Evolutionary conservation across 2,329 filamentous ascomycete genomes (phyloP).

Genomic region (Penicillium sp.): DNA sequence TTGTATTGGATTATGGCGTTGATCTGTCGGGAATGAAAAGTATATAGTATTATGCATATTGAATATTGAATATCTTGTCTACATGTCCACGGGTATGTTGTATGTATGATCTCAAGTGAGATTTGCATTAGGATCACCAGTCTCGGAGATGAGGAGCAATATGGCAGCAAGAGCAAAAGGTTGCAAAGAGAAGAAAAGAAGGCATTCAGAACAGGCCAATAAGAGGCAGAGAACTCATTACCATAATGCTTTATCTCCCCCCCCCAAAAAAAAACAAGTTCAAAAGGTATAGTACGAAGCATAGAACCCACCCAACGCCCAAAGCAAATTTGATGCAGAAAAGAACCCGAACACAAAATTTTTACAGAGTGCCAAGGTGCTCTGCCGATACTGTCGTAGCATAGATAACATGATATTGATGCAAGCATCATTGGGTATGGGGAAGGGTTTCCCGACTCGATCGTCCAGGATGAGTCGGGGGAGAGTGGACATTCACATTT

Average conservation of each 20-base stretch:
- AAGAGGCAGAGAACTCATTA: constrained; percentile 16
- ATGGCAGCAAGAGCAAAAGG: background rate
- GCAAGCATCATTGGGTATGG: constrained; percentile 24
- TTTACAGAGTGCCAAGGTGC: constrained; percentile 2
- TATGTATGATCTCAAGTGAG: background rate
- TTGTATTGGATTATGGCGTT: background rate
- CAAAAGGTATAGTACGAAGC: constrained; percentile 26
- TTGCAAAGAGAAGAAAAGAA: constrained; percentile 7
- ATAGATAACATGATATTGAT: constrained; percentile 24
- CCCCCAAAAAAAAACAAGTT: background rate
- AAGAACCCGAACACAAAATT: constrained; percentile 19
- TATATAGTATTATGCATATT: constrained; percentile 5
- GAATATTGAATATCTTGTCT: background rate
- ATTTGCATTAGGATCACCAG: constrained; percentile 3
- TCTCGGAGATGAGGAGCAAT: background rate
- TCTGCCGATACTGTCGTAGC: constrained; percentile 18
- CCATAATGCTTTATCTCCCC: constrained; percentile 21
- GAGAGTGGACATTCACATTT: constrained; percentile 1
- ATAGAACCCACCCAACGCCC: constrained; percentile 13
- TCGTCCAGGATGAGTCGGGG: constrained; percentile 15
- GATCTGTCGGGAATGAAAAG: background rate
- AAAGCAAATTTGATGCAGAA: constrained; percentile 9
- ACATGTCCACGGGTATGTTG: background rate
- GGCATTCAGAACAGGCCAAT: background rate
- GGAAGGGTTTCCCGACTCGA: constrained; percentile 7